phyloP scores from a whole-genome alignment of 352 stramenopile species.

The Phytophthora pistaciae region DNA sequence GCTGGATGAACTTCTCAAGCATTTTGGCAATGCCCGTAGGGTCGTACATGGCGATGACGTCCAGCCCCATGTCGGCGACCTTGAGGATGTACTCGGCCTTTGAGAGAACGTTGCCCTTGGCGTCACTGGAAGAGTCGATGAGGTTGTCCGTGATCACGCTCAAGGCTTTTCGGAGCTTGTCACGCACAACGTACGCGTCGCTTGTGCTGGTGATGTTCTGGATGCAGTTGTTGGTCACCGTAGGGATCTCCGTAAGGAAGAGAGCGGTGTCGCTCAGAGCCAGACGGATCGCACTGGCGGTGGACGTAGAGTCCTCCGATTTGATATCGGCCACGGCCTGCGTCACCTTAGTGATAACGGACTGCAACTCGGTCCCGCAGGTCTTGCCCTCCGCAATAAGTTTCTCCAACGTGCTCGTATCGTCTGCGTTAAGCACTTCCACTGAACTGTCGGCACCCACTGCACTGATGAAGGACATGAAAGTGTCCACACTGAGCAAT shows the following conservation, averaged over 20 bases:
- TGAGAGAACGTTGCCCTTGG: constrained; percentile 41
- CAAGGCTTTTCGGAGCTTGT: constrained; percentile 49
- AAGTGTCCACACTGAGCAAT: constrained; percentile 40
- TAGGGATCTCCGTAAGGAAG: constrained; percentile 61
- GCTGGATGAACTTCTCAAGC: constrained; percentile 60
- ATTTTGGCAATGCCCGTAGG: constrained; percentile 57
- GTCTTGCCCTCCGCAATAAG: constrained; percentile 46
- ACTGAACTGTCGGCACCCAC: constrained; percentile 32
- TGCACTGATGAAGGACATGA: constrained; percentile 37
- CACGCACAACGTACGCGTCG: constrained; percentile 46
- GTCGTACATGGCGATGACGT: constrained; percentile 63
- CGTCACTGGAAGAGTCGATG: constrained; percentile 40
- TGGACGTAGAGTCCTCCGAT: constrained; percentile 21
- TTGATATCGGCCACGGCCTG: constrained; percentile 54
- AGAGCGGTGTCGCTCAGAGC: constrained; percentile 47
- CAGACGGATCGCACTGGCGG: constrained; percentile 45
- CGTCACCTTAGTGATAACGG: constrained; percentile 46
- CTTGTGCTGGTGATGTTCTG: constrained; percentile 21
- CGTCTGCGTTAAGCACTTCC: constrained; percentile 21
- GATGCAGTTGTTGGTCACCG: constrained; percentile 50
- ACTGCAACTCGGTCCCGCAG: constrained; percentile 53
- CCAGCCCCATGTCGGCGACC: constrained; percentile 52
- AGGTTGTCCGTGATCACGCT: constrained; percentile 60
- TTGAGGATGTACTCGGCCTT: constrained; percentile 51
- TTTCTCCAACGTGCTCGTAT: constrained; percentile 35